phyloP scores from a whole-genome alignment of 177 flowering plant species.

The Vitis hybrid region DNA sequence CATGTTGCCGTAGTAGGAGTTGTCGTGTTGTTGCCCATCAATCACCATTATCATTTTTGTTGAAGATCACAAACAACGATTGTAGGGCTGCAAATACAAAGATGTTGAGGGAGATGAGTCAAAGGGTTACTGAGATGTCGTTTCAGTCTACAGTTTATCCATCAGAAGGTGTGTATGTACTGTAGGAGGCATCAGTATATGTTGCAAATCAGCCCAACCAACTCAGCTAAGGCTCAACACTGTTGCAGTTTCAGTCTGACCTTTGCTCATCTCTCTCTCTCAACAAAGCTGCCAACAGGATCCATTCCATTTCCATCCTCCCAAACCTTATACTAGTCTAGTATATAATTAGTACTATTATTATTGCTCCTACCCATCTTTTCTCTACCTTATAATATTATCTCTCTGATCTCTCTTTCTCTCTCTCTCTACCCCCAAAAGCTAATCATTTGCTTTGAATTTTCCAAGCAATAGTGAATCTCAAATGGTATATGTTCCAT shows the following conservation, averaged over 20 bases:
- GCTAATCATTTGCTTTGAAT: constrained; percentile 35
- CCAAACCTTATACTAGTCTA: neutral
- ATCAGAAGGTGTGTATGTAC: constrained; percentile 26
- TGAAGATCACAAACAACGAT: constrained; percentile 2
- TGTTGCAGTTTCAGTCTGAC: constrained; percentile 10
- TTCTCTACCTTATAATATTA: neutral
- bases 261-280: constrained; percentile 14
- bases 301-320: constrained; percentile 10
- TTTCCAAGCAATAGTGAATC: constrained; percentile 28
- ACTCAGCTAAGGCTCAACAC: constrained; percentile 19
- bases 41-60: too few relatives aligned
- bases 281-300: constrained; percentile 26
- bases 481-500: constrained; percentile 42
- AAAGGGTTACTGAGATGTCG: constrained; percentile 40
- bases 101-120: constrained; percentile 26
- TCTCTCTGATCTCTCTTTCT: too few relatives aligned
- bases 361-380: neutral
- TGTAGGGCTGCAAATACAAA: neutral
- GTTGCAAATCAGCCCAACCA: constrained; percentile 28
- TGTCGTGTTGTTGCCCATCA: neutral
- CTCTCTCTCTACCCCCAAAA: constrained; percentile 3
- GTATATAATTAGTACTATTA: neutral
- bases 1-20: neutral
- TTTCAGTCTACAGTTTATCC: constrained; percentile 35
- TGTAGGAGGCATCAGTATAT: constrained; percentile 28